Base-by-base conservation (phyloP, 140 eudicot species). In the Ambrosia hybrid region DNA sequence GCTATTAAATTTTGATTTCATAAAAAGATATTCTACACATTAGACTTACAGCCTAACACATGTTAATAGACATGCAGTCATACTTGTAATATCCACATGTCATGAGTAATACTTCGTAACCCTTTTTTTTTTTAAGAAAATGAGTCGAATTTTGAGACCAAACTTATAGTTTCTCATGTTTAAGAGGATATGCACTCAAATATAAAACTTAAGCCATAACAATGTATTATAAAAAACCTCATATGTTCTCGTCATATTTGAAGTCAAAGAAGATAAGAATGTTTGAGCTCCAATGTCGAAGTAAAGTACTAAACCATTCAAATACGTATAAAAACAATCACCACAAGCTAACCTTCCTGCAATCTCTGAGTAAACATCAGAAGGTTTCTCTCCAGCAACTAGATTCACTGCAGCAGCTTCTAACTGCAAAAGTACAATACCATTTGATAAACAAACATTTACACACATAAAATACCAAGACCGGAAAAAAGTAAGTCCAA, bases 381-480 rank as follows among this genome's bases (percentile, higher is more conserved):
- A 87, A 73, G 99, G 99, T 73, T 86, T 84, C 36, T 90, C 94
- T 71, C 96, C 91, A 64, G 97, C 94, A 77, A 93, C 96, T 71
- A 93, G 73, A 79, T 93, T 93, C 74, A 93, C 99, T 30, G 99
- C 99, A 76, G 99, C 96, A 73, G 99, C 99, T 83, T 90, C 97
- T 49, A 84, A 75, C 99, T 93, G 86, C 69, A 76, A 57, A 80
- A 76, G 17, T 13, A 75, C 21, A 66, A 1, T 51, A 13, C 30
- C n/a, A 26, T 9, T 45, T 1, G 9, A 49, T 12, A 63, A 68
- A 37, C 3, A 61, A 4, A 61, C 48, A 30, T 45, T 48, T 45
- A 59, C 30, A 68, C 37, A 41, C 0, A 57, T 48, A 41, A 34
- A 67, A 41, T 55, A 51, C 17, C 7, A 34, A 45, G 70, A 48